Conservation (phyloP, 148 eudicot genomes). For the Polygonum maritimum region DNA sequence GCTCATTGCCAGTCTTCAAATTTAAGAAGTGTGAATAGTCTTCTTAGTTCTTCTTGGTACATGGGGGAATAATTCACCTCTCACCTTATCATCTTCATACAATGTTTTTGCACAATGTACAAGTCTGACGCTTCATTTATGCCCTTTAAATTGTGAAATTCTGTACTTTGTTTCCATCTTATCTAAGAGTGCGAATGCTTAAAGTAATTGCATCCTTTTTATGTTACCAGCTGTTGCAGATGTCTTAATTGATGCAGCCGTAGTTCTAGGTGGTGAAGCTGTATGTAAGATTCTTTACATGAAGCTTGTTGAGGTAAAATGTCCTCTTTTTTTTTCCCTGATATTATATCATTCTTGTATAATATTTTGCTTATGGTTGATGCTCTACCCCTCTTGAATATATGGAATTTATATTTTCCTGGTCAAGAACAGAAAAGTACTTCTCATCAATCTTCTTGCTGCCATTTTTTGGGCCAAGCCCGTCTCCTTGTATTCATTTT, state of each 20-base stretch:
- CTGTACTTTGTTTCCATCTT: not conserved
- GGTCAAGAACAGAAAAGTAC: not conserved
- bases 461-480: not conserved
- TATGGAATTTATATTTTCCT: not conserved
- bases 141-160: not conserved
- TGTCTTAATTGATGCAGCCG: slow-evolving; percentile 92
- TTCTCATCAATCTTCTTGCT: not conserved
- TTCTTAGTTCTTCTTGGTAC: not conserved
- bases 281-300: slow-evolving; percentile 73
- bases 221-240: slow-evolving; percentile 84
- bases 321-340: not conserved
- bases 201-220: slow-evolving; percentile 15
- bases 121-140: not conserved
- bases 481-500: not conserved
- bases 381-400: not conserved
- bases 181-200: not conserved
- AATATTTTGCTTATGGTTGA: not conserved
- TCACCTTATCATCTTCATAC: not conserved
- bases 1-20: not conserved
- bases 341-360: not conserved
- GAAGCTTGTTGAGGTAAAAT: slow-evolving; percentile 78
- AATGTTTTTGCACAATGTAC: not conserved
- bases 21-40: not conserved
- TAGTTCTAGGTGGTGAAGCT: slow-evolving; percentile 85
- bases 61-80: not conserved